phyloP scores from a whole-genome alignment of 148 eudicot genomes.

The Chenopodium suecicum region DNA sequence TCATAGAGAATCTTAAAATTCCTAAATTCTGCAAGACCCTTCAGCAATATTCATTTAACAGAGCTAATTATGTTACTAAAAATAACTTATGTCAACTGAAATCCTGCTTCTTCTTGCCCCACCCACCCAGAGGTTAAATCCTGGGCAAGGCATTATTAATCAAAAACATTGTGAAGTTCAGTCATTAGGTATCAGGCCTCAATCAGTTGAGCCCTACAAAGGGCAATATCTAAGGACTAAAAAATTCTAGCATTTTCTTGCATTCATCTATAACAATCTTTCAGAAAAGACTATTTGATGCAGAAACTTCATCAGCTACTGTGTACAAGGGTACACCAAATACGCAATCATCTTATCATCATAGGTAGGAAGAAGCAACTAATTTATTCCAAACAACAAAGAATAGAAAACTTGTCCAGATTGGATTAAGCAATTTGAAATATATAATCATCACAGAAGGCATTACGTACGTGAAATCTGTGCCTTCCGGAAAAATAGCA shows the following conservation, averaged over 20 bases:
- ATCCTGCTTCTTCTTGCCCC: no score
- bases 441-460: slow-evolving; percentile 4
- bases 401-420: neutral
- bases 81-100: no score
- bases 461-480: slow-evolving; percentile 82
- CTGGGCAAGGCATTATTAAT: neutral
- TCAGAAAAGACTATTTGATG: neutral
- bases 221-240: neutral
- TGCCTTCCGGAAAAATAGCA: slow-evolving; percentile 95
- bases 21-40: no score
- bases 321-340: neutral
- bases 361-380: neutral
- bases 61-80: no score
- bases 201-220: neutral
- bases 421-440: neutral
- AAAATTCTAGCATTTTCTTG: neutral
- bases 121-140: neutral
- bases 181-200: neutral
- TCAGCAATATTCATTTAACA: no score
- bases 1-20: no score
- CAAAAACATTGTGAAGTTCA: neutral
- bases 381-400: neutral
- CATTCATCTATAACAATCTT: neutral
- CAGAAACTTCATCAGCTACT: neutral
- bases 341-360: neutral